A percentile compares a stretch with the other conserved stretches of the same genome.
Evolutionary conservation across 176 grass and related monocot species (phyloP).

Genomic region (Rhynchospora breviuscula): DNA sequence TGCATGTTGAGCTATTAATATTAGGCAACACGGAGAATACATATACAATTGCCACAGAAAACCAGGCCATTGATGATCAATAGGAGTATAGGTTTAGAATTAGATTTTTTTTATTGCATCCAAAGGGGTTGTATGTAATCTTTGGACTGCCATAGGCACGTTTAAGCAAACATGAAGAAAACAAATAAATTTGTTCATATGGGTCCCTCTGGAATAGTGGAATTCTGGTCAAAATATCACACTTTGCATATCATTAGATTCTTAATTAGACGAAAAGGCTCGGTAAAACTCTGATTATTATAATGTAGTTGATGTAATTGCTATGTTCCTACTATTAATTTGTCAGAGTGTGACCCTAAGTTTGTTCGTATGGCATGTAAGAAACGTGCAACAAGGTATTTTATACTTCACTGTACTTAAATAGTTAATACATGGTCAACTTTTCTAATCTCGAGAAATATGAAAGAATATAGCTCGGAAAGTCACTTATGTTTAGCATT

Average conservation of each 20-base stretch:
- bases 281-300: neutral
- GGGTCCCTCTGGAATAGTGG: neutral
- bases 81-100: too few relatives aligned
- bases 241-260: neutral
- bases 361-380: neutral
- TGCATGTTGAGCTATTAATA: neutral
- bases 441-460: neutral
- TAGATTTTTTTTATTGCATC: too few relatives aligned
- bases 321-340: neutral
- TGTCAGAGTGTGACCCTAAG: neutral
- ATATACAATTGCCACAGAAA: neutral
- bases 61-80: neutral
- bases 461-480: neutral
- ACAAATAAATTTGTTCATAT: neutral
- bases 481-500: neutral
- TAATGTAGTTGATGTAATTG: neutral
- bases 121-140: too few relatives aligned
- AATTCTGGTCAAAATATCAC: neutral
- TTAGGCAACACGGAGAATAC: neutral
- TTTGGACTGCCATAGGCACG: neutral
- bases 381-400: neutral
- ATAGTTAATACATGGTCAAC: neutral
- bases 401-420: neutral
- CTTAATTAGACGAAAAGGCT: neutral
- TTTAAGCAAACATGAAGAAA: neutral